Conservation (phyloP, 768 basidiomycete species). For the Gloeostereum incarnatum region DNA sequence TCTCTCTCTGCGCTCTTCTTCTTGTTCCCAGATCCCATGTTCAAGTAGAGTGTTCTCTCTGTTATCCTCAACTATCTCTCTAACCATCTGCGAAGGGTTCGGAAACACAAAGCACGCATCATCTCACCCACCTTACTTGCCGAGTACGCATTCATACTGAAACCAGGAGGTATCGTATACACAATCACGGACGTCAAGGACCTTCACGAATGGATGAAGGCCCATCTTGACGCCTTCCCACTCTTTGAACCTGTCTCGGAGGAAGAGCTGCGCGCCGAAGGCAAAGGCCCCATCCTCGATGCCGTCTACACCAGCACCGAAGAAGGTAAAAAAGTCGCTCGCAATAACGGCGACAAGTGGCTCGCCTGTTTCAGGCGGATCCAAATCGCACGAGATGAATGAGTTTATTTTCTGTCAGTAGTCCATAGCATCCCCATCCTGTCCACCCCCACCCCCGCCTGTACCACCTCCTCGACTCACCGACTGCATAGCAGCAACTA, state of each 20-base stretch:
- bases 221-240: slow-evolving; percentile 81
- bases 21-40: slow-evolving; percentile 98
- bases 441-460: slow-evolving; percentile 16
- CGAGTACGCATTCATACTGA: slow-evolving; percentile 91
- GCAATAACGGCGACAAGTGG: slow-evolving; percentile 88
- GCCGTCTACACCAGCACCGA: slow-evolving; percentile 83
- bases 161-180: slow-evolving; percentile 92
- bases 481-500: slow-evolving; percentile 55
- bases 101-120: slow-evolving; percentile 98
- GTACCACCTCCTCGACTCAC: slow-evolving; percentile 23
- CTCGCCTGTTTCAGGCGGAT: slow-evolving; percentile 82
- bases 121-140: slow-evolving; percentile 96
- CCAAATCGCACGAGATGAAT: slow-evolving; percentile 21
- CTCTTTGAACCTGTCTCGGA: slow-evolving; percentile 78
- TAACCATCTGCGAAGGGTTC: slow-evolving; percentile 95
- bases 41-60: slow-evolving; percentile 83
- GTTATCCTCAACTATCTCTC: slow-evolving; percentile 97
- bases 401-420: slow-evolving; percentile 17
- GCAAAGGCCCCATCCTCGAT: slow-evolving; percentile 71
- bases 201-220: slow-evolving; percentile 91
- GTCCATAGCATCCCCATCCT: slow-evolving; percentile 29
- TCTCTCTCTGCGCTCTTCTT: slow-evolving; percentile 94
- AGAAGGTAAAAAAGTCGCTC: slow-evolving; percentile 93
- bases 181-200: slow-evolving; percentile 97
- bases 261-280: slow-evolving; percentile 63